Evolutionary conservation across 2,329 filamentous ascomycete genomes (phyloP).

Genomic region (Pseudogymnoascus sp.): DNA sequence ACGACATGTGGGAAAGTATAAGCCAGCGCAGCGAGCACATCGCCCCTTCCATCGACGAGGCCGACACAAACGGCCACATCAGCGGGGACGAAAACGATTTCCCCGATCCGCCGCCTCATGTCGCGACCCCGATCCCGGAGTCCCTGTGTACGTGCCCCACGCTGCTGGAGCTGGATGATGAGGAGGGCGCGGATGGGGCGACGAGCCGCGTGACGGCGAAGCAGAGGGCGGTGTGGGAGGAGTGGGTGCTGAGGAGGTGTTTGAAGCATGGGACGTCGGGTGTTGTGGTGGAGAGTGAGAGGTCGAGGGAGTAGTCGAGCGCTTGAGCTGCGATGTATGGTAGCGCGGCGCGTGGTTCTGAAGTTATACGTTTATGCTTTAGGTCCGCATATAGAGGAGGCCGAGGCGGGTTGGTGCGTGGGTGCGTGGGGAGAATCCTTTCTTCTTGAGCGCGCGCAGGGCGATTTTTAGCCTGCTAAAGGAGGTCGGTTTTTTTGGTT

Average conservation of each 20-base stretch:
- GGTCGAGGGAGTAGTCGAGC: not conserved
- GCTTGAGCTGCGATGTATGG: not conserved
- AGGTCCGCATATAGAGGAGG: not conserved
- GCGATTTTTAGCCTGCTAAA: not conserved
- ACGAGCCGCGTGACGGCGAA: conserved; percentile 38
- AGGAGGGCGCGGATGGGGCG: conserved; percentile 38
- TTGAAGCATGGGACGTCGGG: conserved; percentile 15
- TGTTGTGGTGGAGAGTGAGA: conserved; percentile 1
- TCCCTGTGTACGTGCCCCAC: conserved; percentile 23
- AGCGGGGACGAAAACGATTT: conserved; percentile 1
- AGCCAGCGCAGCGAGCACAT: conserved; percentile 28
- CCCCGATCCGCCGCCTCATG: conserved; percentile 4
- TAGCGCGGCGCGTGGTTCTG: not conserved
- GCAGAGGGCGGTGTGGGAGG: conserved; percentile 48
- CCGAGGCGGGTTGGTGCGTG: not conserved
- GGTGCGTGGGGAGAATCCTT: not conserved
- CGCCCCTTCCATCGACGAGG: conserved; percentile 33
- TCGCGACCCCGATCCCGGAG: conserved; percentile 16
- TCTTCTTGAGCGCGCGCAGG: not conserved
- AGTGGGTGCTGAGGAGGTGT: conserved; percentile 45
- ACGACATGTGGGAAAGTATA: not conserved
- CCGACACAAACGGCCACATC: conserved; percentile 16
- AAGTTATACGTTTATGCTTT: conserved; percentile 2
- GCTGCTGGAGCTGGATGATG: conserved; percentile 29
- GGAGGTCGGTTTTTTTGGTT: not conserved